These are phyloP conservation scores for Fonsecaea multimorphosa DNA, from an alignment of 2,329 filamentous ascomycete genomes.

Conservation along the genomic window DNA sequence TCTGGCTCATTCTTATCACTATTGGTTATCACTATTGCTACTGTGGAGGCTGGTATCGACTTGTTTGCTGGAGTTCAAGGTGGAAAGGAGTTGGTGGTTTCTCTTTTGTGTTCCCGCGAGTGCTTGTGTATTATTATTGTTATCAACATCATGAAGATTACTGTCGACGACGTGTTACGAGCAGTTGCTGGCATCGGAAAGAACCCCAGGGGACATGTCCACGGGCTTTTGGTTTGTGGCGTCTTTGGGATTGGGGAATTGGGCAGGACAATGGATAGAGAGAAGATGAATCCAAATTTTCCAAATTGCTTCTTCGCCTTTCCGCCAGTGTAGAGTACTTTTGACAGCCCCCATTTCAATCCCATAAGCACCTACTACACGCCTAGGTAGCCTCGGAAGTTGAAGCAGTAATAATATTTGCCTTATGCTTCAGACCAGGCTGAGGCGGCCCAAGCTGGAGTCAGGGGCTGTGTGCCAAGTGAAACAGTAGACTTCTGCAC, in stretches of 20 bases:
- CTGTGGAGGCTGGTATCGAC: neutral
- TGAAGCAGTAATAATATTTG: no score
- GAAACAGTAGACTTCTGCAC: slow-evolving; percentile 32
- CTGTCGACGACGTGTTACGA: slow-evolving; percentile 13
- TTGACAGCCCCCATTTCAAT: neutral
- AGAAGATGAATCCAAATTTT: slow-evolving; percentile 7
- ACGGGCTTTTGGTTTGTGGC: slow-evolving; percentile 10
- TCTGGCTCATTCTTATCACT: neutral
- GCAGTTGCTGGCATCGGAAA: slow-evolving; percentile 17
- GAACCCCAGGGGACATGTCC: slow-evolving; percentile 17
- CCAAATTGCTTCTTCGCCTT: neutral
- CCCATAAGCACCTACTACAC: neutral
- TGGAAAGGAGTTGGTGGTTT: neutral
- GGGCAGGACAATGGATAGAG: slow-evolving; percentile 7
- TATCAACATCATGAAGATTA: slow-evolving; percentile 18
- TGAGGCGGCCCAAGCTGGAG: slow-evolving; percentile 8
- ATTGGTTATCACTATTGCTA: slow-evolving; percentile 1
- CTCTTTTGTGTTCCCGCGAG: neutral
- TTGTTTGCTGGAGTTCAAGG: neutral
- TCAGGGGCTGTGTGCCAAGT: slow-evolving; percentile 20
- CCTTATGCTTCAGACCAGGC: neutral
- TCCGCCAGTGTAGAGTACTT: neutral
- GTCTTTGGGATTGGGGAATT: slow-evolving; percentile 1
- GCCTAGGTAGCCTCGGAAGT: neutral
- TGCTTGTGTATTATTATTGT: slow-evolving; percentile 24